Evolutionary conservation across 176 grass and related monocot species (phyloP).

Genomic region (Oryza meyeriana): DNA sequence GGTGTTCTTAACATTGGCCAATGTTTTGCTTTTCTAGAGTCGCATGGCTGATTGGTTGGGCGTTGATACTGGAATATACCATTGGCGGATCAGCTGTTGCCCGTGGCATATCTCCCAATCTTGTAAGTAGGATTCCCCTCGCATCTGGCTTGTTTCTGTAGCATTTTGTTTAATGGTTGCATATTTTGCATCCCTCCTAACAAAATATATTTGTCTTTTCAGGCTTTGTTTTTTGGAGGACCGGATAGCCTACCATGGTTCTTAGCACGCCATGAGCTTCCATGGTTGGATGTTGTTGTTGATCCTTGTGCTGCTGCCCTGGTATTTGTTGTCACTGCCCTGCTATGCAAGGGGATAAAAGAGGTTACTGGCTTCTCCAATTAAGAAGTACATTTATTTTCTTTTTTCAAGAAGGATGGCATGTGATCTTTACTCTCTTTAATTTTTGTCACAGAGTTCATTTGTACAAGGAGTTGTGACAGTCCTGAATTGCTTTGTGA

Average conservation of each 20-base stretch:
- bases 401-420: neutral
- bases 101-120: slow-evolving; percentile 77
- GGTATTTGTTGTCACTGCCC: slow-evolving; percentile 63
- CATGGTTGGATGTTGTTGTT: slow-evolving; percentile 58
- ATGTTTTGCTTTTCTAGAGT: slow-evolving; percentile 34
- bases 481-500: slow-evolving; percentile 59
- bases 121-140: slow-evolving; percentile 33
- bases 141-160: neutral
- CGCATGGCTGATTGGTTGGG: slow-evolving; percentile 89
- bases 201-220: neutral
- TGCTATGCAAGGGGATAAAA: slow-evolving; percentile 78
- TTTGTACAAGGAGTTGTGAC: slow-evolving; percentile 74
- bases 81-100: slow-evolving; percentile 83
- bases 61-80: slow-evolving; percentile 76
- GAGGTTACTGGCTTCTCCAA: slow-evolving; percentile 46
- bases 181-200: neutral
- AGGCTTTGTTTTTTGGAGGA: slow-evolving; percentile 78
- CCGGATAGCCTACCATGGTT: slow-evolving; percentile 58
- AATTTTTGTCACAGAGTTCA: slow-evolving; percentile 42
- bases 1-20: slow-evolving; percentile 13
- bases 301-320: slow-evolving; percentile 80
- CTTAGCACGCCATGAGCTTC: slow-evolving; percentile 59
- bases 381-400: neutral
- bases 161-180: neutral
- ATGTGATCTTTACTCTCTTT: neutral